Evolutionary conservation across 768 basidiomycete species (phyloP), one percentile per base, ranked within the genome.

Genomic region (Termitomyces sp.): DNA sequence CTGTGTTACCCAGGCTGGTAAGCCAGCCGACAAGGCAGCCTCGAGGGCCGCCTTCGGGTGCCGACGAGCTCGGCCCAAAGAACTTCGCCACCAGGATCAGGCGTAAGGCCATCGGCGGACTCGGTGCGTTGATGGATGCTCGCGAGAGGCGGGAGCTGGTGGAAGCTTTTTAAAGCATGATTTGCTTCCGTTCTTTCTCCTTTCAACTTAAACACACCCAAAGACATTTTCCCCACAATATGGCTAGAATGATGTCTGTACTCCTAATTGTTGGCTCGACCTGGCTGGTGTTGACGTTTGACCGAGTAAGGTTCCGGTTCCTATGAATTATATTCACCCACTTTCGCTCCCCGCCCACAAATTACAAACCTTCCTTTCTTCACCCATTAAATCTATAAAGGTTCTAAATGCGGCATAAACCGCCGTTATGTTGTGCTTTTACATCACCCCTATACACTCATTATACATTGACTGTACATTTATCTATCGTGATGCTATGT

Each of bases 31-130:
- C 85, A 52, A 85, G 92, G 70, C 92, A 93, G 75, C 92, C 92
- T 64, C 82, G 85, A 56, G 92, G 92, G 63, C 92, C 92, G 54
- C 92, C 92, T 43, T 88, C 88, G 22, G 87, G 88, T 65, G 83
- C 84, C 60, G 91, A 93, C 65, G 91, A 93, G 66, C 82, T 93
- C 48, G 86, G 87, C 19, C 87, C 88, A 43, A 87, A 89, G 79
- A 93, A 93, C 69, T 93, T 93, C 75, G 91, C 91, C 7, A 84
- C 85, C 37, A 83, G 91, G 63, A 87, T 90, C 71, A 81, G 90
- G 70, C 82, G 88, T 64, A 83, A 88, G 77, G 90, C 91, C 19
- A 88, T 92, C 57, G 88, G 87, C 34, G 88, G 90, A 26, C 73
- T 93, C 49, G 87, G 86, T 53, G 81, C 81, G 65, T 80, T 93